A percentile compares a stretch with the other conserved stretches of the same genome.
These are phyloP conservation scores for Sugiyamaella neomexicana DNA, from an alignment of 1,139 yeast species.

Conservation along the genomic window DNA sequence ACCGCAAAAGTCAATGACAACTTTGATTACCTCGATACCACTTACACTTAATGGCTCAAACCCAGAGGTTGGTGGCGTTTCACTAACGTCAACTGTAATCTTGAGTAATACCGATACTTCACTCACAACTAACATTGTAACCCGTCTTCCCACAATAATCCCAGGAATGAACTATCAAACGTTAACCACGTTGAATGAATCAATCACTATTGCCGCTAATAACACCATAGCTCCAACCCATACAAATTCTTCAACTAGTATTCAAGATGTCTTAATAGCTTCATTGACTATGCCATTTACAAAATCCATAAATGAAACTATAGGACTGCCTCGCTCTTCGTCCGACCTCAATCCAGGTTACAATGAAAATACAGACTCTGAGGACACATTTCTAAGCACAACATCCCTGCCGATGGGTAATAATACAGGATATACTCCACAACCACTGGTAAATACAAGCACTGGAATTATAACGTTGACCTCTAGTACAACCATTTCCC, in stretches of 20 bases:
- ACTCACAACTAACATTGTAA: neutral
- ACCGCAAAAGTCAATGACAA: neutral
- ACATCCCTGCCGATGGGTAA: too few relatives aligned
- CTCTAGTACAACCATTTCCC: conserved; percentile 1
- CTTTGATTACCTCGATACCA: neutral
- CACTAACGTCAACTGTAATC: neutral
- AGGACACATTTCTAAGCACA: too few relatives aligned
- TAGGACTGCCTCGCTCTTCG: too few relatives aligned
- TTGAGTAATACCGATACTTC: neutral
- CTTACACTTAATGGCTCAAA: neutral
- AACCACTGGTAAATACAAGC: neutral
- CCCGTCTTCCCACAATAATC: neutral
- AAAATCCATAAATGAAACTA: too few relatives aligned
- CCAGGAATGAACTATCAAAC: neutral
- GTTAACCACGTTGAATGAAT: neutral
- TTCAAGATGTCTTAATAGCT: neutral
- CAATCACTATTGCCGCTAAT: neutral
- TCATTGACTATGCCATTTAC: neutral
- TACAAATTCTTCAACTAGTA: neutral
- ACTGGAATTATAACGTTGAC: neutral
- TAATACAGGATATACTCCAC: neutral
- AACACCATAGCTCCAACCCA: neutral
- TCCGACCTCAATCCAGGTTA: too few relatives aligned
- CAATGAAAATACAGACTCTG: too few relatives aligned
- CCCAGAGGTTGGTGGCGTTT: neutral